Base-by-base conservation (phyloP, 176 grass and related monocot genomes). In the Cenchrus purpureus region DNA sequence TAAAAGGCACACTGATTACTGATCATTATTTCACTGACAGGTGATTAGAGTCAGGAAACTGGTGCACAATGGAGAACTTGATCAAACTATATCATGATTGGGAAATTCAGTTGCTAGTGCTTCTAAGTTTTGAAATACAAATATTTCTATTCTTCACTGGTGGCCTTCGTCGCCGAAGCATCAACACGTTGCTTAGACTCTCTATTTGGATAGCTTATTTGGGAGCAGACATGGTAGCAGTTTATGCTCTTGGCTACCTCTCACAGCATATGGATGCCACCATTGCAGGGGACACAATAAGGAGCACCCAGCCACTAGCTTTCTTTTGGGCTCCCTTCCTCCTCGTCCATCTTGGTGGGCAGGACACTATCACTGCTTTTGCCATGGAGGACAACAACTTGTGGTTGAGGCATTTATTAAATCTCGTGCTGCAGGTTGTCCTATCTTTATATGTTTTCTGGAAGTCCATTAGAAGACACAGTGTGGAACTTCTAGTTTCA, bases 171-270 rank as follows among this genome's bases (percentile, higher is more conserved):
- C 45, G 11, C 15, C 19, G 10, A 16, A 54, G 4, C 44, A 34
- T 17, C 29, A 84, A 65, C 46, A 64, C 6, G 71, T 15, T 65
- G 0, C 82, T 75, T 51, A 74, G 48, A 46, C 5, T 63, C 29
- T 62, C 19, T 2, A 84, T 65, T 64, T 52, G 58, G 69, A n/a
- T 84, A 52, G 45, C 58, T 25, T 84, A 65, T 65, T 25, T 84
- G 71, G 71, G 82, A 54, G 82, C 82, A 74, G 82, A 84, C 45
- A 16, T 83, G 42, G 19, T 83, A 52, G 81, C 70, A 64, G 46
- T 74, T 37, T 83, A 83, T 63, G 81, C 81, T 11, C 57, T 83
- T 34, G 70, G 70, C 10, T 83, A 52, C 45, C 70, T 83, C 28
- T 73, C 70, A 65, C 45, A 13, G 40, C 58, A 75, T 14, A 5